These are phyloP conservation scores for Cladosporium sp. DNA, from an alignment of 2,329 filamentous ascomycete species.

Conservation along the genomic window DNA sequence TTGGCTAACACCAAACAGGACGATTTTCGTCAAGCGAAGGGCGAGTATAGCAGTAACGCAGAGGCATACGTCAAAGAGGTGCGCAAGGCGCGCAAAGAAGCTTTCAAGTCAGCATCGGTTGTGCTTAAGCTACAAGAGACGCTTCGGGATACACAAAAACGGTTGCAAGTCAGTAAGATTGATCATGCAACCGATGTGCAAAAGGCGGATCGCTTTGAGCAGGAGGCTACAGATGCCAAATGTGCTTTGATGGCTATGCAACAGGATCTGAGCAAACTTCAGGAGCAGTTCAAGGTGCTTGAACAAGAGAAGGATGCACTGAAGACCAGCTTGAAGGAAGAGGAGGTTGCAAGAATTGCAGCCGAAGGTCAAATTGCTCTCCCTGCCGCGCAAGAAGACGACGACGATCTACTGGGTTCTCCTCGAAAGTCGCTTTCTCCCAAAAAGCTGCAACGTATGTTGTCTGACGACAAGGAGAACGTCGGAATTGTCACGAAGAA, in stretches of 20 bases:
- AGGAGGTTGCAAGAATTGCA: conserved; percentile 68
- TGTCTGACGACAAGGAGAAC: conserved; percentile 45
- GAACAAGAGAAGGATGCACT: conserved; percentile 73
- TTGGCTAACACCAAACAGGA: conserved; percentile 47
- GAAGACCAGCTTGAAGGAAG: conserved; percentile 67
- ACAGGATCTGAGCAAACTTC: conserved; percentile 62
- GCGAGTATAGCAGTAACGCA: conserved; percentile 41
- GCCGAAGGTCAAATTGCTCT: conserved; percentile 67
- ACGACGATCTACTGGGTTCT: conserved; percentile 60
- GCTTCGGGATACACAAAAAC: conserved; percentile 21
- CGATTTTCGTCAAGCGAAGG: conserved; percentile 65
- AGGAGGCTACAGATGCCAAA: conserved; percentile 64
- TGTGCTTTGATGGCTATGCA: conserved; percentile 62
- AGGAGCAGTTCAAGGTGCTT: conserved; percentile 59
- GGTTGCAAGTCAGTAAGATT: conserved; percentile 13
- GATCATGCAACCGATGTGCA: conserved; percentile 10
- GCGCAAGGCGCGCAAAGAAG: conserved; percentile 64
- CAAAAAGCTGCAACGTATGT: conserved; percentile 43
- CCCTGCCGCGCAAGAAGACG: conserved; percentile 47
- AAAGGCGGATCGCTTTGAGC: conserved; percentile 41
- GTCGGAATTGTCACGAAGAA: conserved; percentile 34
- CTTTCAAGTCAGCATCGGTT: conserved; percentile 67
- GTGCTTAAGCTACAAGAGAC: conserved; percentile 71
- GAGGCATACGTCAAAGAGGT: conserved; percentile 69
- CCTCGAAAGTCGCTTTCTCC: conserved; percentile 48